These are phyloP conservation scores for Aspergillus piperis DNA, from an alignment of 2,329 filamentous ascomycete genomes.

Conservation along the genomic window DNA sequence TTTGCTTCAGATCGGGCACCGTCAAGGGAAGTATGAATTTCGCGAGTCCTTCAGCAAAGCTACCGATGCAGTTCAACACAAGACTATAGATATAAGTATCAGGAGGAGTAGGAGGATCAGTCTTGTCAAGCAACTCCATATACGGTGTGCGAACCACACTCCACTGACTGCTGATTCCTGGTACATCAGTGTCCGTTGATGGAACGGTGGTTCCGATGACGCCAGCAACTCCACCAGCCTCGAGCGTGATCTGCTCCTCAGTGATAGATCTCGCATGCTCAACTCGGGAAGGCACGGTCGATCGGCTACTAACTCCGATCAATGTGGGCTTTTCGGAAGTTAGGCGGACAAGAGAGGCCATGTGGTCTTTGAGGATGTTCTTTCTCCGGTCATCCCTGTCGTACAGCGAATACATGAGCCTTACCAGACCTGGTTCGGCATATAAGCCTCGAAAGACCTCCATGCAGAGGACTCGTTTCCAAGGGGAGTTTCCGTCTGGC, in stretches of 20 bases:
- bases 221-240: slow-evolving; percentile 82
- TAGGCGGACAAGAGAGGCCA: slow-evolving; percentile 85
- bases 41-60: slow-evolving; percentile 85
- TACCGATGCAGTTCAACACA: slow-evolving; percentile 83
- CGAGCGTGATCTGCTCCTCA: slow-evolving; percentile 82
- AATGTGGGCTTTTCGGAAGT: slow-evolving; percentile 86
- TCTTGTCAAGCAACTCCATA: slow-evolving; percentile 92
- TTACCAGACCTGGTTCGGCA: slow-evolving; percentile 72
- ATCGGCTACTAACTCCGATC: slow-evolving; percentile 87
- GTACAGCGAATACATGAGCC: slow-evolving; percentile 78
- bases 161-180: slow-evolving; percentile 87
- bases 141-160: slow-evolving; percentile 83
- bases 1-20: slow-evolving; percentile 69
- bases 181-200: slow-evolving; percentile 64
- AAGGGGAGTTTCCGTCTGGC: slow-evolving; percentile 72
- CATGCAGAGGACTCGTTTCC: slow-evolving; percentile 89
- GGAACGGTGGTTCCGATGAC: slow-evolving; percentile 76
- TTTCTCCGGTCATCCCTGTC: slow-evolving; percentile 73
- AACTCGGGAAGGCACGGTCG: slow-evolving; percentile 71
- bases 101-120: slow-evolving; percentile 76
- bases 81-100: slow-evolving; percentile 94
- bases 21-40: slow-evolving; percentile 92
- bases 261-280: slow-evolving; percentile 59
- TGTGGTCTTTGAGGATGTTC: slow-evolving; percentile 75
- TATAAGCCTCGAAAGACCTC: slow-evolving; percentile 88